Evolutionary conservation across 139 green algal genomes (phyloP).

Genomic region (Chara braunii): DNA sequence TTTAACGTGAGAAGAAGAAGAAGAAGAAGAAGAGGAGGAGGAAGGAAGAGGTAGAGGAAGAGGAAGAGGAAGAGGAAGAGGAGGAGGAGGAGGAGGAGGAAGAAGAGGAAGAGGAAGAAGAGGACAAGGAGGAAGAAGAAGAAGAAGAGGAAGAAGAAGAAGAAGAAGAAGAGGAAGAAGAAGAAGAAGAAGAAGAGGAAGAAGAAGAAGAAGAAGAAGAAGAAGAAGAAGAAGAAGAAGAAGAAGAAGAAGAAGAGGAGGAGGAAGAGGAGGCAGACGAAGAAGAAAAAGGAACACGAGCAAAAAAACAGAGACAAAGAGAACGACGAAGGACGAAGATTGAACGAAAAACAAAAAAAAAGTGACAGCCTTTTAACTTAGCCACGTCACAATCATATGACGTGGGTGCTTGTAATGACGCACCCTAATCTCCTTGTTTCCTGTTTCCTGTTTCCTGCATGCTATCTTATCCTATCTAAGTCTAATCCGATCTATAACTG

Average conservation of each 20-base stretch:
- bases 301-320: too few relatives aligned
- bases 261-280: too few relatives aligned
- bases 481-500: too few relatives aligned
- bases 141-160: not conserved
- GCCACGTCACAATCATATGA: too few relatives aligned
- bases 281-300: too few relatives aligned
- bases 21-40: constrained; percentile 1
- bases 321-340: too few relatives aligned
- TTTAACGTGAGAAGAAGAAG: constrained; percentile 2
- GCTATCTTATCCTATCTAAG: too few relatives aligned
- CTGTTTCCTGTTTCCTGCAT: too few relatives aligned
- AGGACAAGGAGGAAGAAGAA: not conserved
- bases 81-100: not conserved
- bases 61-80: not conserved
- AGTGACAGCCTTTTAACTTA: too few relatives aligned
- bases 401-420: too few relatives aligned
- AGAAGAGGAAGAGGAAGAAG: not conserved
- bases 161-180: constrained; percentile 4
- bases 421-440: too few relatives aligned
- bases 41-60: not conserved
- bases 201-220: constrained; percentile 6
- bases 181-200: constrained; percentile 5
- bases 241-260: not conserved
- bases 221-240: constrained; percentile 5
- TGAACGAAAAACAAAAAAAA: too few relatives aligned